phyloP scores from a whole-genome alignment of 306 rosid species.

The Astragalus membranaceus region DNA sequence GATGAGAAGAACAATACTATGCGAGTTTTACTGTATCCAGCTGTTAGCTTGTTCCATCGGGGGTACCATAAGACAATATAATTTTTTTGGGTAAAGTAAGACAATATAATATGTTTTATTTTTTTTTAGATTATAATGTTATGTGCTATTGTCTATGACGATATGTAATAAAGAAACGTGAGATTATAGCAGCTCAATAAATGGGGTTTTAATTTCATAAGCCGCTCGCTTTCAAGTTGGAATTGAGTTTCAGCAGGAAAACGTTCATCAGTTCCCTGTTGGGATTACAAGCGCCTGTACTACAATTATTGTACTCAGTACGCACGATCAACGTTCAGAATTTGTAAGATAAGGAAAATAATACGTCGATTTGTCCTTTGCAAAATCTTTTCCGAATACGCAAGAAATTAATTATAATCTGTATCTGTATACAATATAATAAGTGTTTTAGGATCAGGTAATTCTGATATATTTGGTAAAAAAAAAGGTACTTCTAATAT shows the following conservation, averaged over 20 bases:
- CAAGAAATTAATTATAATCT: too few relatives aligned
- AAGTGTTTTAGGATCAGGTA: too few relatives aligned
- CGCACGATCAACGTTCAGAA: neutral
- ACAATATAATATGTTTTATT: too few relatives aligned
- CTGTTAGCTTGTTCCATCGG: neutral
- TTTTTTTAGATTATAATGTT: too few relatives aligned
- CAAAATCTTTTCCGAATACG: neutral
- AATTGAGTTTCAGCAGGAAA: neutral
- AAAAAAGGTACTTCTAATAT: too few relatives aligned
- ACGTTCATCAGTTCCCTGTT: neutral
- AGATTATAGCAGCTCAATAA: neutral
- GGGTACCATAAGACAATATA: neutral
- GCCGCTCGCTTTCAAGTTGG: neutral
- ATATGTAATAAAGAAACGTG: neutral
- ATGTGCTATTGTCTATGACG: neutral
- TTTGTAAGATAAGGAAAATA: neutral
- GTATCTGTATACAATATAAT: too few relatives aligned
- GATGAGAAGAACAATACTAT: neutral
- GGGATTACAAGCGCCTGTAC: neutral
- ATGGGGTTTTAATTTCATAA: neutral
- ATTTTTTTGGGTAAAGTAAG: too few relatives aligned
- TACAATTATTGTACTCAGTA: neutral
- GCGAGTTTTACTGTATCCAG: neutral
- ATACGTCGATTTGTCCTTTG: neutral
- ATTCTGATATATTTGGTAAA: too few relatives aligned